Evolutionary conservation across 2,329 filamentous ascomycete genomes (phyloP).

Genomic region (Leptodontidium sp.): DNA sequence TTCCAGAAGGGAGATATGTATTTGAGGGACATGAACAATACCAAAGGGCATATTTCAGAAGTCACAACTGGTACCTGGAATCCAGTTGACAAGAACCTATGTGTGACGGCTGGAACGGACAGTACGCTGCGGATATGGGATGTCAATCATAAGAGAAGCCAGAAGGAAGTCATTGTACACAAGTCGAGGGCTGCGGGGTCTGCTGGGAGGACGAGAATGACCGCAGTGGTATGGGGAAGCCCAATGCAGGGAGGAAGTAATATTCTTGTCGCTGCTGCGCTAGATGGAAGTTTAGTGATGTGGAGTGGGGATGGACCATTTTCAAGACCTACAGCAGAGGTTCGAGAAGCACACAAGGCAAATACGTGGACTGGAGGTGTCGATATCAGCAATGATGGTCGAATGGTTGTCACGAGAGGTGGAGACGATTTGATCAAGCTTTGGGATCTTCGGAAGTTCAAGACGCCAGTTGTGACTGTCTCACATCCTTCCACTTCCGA

Average conservation of each 20-base stretch:
- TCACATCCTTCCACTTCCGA: constrained; percentile 83
- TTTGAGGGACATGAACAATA: constrained; percentile 94
- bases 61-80: constrained; percentile 91
- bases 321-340: constrained; percentile 80
- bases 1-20: constrained; percentile 99
- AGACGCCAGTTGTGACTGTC: constrained; percentile 81
- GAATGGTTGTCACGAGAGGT: constrained; percentile 88
- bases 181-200: constrained; percentile 90
- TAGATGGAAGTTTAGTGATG: constrained; percentile 92
- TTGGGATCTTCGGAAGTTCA: constrained; percentile 98
- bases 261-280: constrained; percentile 80
- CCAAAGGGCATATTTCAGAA: constrained; percentile 94
- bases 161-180: constrained; percentile 94
- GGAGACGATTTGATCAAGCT: constrained; percentile 94
- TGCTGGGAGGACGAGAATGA: constrained; percentile 93
- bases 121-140: constrained; percentile 98
- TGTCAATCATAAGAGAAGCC: constrained; percentile 85
- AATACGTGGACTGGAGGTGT: constrained; percentile 93
- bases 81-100: constrained; percentile 83
- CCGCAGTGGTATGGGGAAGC: constrained; percentile 85
- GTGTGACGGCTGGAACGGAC: constrained; percentile 91
- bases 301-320: constrained; percentile 91
- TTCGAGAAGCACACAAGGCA: constrained; percentile 81
- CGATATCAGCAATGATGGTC: constrained; percentile 89
- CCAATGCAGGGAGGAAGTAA: constrained; percentile 80